A percentile compares a stretch with the other conserved stretches of the same genome.
Evolutionary conservation across 2,329 filamentous ascomycete species (phyloP).

Genomic region (Pezicula rhizophila): DNA sequence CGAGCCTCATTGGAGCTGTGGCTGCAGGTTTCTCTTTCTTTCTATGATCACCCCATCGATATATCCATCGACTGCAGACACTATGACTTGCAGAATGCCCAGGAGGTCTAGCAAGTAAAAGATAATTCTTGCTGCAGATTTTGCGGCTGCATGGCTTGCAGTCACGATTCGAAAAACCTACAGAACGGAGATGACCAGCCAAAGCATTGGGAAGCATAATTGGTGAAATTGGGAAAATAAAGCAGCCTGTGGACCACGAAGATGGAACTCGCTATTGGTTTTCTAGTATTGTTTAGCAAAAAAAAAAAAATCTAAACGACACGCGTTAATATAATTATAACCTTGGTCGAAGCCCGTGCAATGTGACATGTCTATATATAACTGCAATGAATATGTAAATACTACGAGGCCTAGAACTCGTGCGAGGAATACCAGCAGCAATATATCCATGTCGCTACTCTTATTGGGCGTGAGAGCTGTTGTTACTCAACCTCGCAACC

Average conservation of each 20-base stretch:
- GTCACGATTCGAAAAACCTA: not conserved
- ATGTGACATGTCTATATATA: not conserved
- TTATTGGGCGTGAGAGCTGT: not conserved
- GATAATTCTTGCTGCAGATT: not conserved
- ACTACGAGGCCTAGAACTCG: not conserved
- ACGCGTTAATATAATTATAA: not conserved
- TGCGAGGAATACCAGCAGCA: too few species aligned
- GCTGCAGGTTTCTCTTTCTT: slow-evolving; percentile 10
- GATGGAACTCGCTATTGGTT: too few species aligned
- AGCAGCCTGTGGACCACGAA: too few species aligned
- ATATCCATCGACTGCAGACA: not conserved
- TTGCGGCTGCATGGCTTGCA: not conserved
- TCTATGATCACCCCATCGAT: slow-evolving; percentile 4
- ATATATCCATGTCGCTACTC: too few species aligned
- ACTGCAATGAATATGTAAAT: not conserved
- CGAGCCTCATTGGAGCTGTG: slow-evolving; percentile 5
- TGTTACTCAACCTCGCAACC: not conserved
- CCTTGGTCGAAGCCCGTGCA: not conserved
- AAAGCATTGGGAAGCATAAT: not conserved
- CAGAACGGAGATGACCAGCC: not conserved
- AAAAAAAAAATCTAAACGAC: too few species aligned
- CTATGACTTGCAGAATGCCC: not conserved
- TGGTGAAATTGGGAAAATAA: not conserved
- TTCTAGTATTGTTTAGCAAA: not conserved
- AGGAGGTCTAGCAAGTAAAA: not conserved